Base-by-base conservation (phyloP, 2,329 filamentous ascomycete species). In the Fusarium sp. region DNA sequence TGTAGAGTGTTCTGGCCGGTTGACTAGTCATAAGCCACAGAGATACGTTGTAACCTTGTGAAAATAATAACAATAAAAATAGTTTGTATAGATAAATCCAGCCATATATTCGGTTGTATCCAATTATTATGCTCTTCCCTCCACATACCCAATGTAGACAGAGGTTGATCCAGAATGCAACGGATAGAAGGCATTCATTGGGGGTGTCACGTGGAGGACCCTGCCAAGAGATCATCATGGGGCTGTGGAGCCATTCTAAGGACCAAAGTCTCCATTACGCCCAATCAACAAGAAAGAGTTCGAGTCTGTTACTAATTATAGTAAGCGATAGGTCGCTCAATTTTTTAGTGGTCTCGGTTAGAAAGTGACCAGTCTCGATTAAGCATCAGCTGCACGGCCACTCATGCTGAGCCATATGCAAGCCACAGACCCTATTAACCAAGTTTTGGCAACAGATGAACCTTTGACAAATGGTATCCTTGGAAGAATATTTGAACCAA, bases 131-230 rank as follows among this genome's bases (percentile, higher is more conserved):
- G n/a, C n/a, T n/a, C n/a, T n/a, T n/a, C n/a, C n/a, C n/a, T n/a
- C n/a, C n/a, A n/a, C n/a, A n/a, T n/a, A n/a, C n/a, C n/a, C n/a
- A n/a, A n/a, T n/a, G n/a, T n/a, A n/a, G n/a, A n/a, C n/a, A n/a
- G 5, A 9, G 5, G 4, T 17, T 29, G 15, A 6, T 42, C 3
- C 5, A 3, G 11, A 4, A 3, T 6, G 15, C 1, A 25, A 21
- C 4, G 6, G 11, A 23, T 8, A 6, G 6, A 35, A 25, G 52
- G 2, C 6, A 50, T 58, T 58, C 15, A 21, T 35, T 14, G 23
- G 18, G 56, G 56, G 56, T 59, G 10, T 58, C 56, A 59, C 56
- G 56, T 59, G 56, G 13, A 58, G 53, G 56, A 58, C 56, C 53
- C 56, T 50, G 56, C 29, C 15, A 25, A 25, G 25, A 25, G 25